Evolutionary conservation across 208 protist species (phyloP), one percentile per base, ranked within the genome.

Genomic region (Acanthamoeba polyphaga): DNA sequence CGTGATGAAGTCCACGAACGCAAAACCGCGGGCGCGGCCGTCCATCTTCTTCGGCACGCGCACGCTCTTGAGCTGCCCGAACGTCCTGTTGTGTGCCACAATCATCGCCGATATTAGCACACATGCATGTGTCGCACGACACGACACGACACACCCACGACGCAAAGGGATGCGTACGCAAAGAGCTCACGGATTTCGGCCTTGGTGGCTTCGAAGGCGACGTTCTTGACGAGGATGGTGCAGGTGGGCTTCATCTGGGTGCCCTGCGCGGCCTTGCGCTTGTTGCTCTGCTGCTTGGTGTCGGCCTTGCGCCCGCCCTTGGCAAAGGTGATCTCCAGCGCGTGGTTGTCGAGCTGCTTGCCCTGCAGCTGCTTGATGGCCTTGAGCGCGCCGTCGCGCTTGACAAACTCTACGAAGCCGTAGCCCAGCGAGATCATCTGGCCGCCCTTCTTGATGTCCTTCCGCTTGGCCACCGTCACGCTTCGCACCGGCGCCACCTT

Each of bases 1-100:
- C 0, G 98, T 99, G 8, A 99, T 82, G 96, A 99, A 99, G 95
- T 99, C 99, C 13, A 99, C 98, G 96, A 99, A 99, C 53, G 98
- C 99, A 97, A 99, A 99, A 76, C 99, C 99, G 60, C 99, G 97
- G 84, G 99, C 98, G 94, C 98, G 98, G 4, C 97, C 96, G 88
- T 97, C 96, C 24, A 96, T 96, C 97, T 99, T 99, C 82, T 98
- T 98, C 34, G 99, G 99, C 74, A 99, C n/a, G 53, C 99, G 98
- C 74, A 99, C 97, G 17, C 96, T 98, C 92, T 99, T 98, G n/a
- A 99, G 87, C 96, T 99, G 97, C 85, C 98, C 99, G 96, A 99
- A 99, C 24, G 97, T 49, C 43, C 89, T 96, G 95, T 43, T 85
- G 9, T 29, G 27, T 78, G 38, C 38, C 38, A 38, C 38, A 38